These are phyloP conservation scores for Ceriops decandra DNA, from an alignment of 345 rosid species.

Conservation along the genomic window DNA sequence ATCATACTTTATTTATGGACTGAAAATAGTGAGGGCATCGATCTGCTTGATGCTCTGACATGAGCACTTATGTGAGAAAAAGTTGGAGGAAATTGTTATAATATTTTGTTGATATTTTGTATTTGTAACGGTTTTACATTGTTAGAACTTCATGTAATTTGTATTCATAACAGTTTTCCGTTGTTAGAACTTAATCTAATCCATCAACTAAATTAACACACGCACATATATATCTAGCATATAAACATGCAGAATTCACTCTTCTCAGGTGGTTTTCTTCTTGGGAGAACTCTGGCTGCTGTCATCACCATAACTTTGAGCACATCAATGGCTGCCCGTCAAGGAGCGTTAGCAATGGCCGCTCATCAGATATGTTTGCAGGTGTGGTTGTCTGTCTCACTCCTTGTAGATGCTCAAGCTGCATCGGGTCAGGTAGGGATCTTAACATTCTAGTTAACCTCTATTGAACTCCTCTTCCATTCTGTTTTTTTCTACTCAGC, in stretches of 20 bases:
- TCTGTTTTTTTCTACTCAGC: too few relatives aligned
- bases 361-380: constrained; percentile 44
- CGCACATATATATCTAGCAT: too few relatives aligned
- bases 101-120: not conserved
- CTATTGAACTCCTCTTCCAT: not conserved
- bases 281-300: constrained; percentile 38
- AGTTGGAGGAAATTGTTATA: too few relatives aligned
- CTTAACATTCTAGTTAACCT: not conserved
- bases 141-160: not conserved
- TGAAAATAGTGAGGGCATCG: too few relatives aligned
- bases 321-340: constrained; percentile 42
- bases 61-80: too few relatives aligned
- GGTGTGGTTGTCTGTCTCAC: constrained; percentile 37
- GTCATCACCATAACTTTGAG: constrained; percentile 36
- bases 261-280: constrained; percentile 36
- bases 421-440: constrained; percentile 34
- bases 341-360: constrained; percentile 38
- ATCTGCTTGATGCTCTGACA: too few relatives aligned
- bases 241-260: too few relatives aligned
- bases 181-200: not conserved
- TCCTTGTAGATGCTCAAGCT: constrained; percentile 42
- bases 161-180: not conserved
- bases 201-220: too few relatives aligned
- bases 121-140: not conserved
- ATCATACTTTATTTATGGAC: too few relatives aligned